A percentile compares a stretch with the other conserved stretches of the same genome.
Evolutionary conservation across 2,329 filamentous ascomycete genomes (phyloP).

Genomic region (Ophiostoma tasmaniense): DNA sequence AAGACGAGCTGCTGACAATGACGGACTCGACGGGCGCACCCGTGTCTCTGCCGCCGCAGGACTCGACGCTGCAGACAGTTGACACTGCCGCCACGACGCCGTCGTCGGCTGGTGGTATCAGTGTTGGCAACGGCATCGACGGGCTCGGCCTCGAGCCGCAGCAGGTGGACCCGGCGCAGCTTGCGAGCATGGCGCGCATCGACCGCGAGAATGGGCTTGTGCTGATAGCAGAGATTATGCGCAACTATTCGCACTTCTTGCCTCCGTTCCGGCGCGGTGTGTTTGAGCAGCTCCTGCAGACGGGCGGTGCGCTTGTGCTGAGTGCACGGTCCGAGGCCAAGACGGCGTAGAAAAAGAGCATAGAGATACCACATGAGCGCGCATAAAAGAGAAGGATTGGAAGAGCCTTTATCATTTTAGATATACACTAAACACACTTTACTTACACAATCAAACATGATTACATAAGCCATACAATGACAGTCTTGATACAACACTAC

Average conservation of each 20-base stretch:
- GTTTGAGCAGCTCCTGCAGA: slow-evolving; percentile 42
- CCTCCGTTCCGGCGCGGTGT: slow-evolving; percentile 31
- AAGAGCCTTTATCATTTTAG: background rate
- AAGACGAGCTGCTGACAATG: slow-evolving; percentile 10
- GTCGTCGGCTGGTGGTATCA: background rate
- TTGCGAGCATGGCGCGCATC: slow-evolving; percentile 39
- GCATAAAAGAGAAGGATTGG: background rate
- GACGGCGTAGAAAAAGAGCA: background rate
- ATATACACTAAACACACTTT: background rate
- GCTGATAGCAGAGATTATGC: slow-evolving; percentile 47
- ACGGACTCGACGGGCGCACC: slow-evolving; percentile 11
- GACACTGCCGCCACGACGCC: background rate
- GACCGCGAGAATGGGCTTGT: slow-evolving; percentile 56
- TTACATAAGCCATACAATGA: background rate
- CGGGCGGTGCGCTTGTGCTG: slow-evolving; percentile 40
- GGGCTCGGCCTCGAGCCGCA: slow-evolving; percentile 38
- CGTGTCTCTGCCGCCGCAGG: background rate
- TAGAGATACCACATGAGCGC: background rate
- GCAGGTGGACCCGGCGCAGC: slow-evolving; percentile 36
- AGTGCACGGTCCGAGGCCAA: slow-evolving; percentile 14
- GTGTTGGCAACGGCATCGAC: slow-evolving; percentile 20
- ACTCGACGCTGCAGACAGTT: background rate
- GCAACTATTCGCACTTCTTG: slow-evolving; percentile 35
- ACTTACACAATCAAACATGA: background rate
- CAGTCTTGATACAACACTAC: too few relatives aligned